These are phyloP conservation scores for Murraya paniculata DNA, from an alignment of 345 rosid species.

Conservation along the genomic window DNA sequence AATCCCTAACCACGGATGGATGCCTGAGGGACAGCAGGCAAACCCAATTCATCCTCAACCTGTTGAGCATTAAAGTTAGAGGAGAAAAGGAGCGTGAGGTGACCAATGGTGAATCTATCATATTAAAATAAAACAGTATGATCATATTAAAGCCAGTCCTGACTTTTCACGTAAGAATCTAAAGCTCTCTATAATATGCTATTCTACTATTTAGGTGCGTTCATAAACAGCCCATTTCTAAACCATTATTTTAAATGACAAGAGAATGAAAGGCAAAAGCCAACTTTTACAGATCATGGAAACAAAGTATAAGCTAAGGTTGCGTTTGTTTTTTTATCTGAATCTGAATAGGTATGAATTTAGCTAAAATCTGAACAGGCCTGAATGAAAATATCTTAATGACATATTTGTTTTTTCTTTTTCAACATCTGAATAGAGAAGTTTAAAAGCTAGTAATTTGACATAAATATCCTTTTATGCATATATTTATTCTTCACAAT, in stretches of 20 bases:
- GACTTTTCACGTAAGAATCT: background rate
- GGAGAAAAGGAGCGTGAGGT: background rate
- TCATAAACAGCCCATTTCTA: background rate
- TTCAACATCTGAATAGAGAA: no score
- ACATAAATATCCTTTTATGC: no score
- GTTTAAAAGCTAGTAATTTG: no score
- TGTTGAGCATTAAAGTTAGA: constrained; percentile 28
- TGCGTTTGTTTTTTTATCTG: no score
- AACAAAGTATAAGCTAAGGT: background rate
- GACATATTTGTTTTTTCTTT: no score
- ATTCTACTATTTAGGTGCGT: background rate
- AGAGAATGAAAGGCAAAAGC: background rate
- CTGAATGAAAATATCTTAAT: no score
- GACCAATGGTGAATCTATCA: background rate
- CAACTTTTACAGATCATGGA: background rate
- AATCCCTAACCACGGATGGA: constrained; percentile 58
- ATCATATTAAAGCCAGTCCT: background rate
- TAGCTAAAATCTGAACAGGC: no score
- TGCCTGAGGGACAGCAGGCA: constrained; percentile 87
- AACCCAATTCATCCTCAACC: constrained; percentile 87
- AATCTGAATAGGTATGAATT: no score
- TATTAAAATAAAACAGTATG: background rate
- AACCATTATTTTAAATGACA: background rate
- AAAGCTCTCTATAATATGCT: background rate
- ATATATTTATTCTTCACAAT: no score